Percentiles rank a stretch among this genome's conserved stretches.
Evolutionary conservation across 805 yeast genomes (phyloP).

Genomic region (Teunomyces funiuensis): DNA sequence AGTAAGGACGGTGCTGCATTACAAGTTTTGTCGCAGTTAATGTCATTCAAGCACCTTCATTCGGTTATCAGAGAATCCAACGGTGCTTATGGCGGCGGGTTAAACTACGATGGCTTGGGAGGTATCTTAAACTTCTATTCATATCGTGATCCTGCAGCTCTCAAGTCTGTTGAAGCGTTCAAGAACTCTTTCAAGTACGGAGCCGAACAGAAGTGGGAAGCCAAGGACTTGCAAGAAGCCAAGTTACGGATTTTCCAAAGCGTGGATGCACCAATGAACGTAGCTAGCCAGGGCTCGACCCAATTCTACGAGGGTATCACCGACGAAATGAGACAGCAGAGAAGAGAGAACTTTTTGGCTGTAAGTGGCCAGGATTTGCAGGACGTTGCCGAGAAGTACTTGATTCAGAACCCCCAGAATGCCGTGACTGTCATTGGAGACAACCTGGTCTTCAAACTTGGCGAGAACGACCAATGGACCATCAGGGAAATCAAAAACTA

Average conservation of each 20-base stretch:
- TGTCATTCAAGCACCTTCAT: constrained; percentile 83
- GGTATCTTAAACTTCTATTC: constrained; percentile 84
- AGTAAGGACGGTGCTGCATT: constrained; percentile 80
- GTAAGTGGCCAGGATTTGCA: constrained; percentile 62
- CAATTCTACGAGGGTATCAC: constrained; percentile 68
- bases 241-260: constrained; percentile 88
- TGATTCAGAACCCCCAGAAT: constrained; percentile 30
- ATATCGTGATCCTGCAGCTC: constrained; percentile 90
- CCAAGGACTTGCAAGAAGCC: constrained; percentile 79
- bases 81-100: constrained; percentile 98
- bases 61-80: constrained; percentile 91
- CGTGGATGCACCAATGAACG: constrained; percentile 85
- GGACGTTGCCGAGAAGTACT: constrained; percentile 66
- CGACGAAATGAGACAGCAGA: constrained; percentile 73
- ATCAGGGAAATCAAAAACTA: constrained; percentile 9
- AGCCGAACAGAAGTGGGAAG: constrained; percentile 47
- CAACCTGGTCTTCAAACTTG: constrained; percentile 23
- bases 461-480: constrained; percentile 18
- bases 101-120: constrained; percentile 74
- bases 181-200: constrained; percentile 35
- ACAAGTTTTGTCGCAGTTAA: constrained; percentile 75
- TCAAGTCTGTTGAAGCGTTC: constrained; percentile 64
- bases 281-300: constrained; percentile 72
- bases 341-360: constrained; percentile 73
- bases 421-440: constrained; percentile 50